A percentile compares a stretch with the other conserved stretches of the same genome.
Conservation (phyloP, 306 rosid species). For the Fagus crenata region DNA sequence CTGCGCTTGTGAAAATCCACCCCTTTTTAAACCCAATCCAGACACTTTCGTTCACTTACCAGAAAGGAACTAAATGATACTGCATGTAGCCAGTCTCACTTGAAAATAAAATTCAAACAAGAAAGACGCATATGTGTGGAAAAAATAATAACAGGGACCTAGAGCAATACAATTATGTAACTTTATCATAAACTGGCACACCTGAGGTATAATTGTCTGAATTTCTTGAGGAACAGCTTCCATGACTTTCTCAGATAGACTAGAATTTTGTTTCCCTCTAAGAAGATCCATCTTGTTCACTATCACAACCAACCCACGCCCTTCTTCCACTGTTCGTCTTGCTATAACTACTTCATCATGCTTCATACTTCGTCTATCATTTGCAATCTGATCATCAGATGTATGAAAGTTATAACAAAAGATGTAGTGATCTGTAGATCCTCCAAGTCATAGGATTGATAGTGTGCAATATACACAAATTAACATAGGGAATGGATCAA, state of each 20-base stretch:
- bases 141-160: neutral
- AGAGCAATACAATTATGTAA: neutral
- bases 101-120: neutral
- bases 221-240: constrained; percentile 85
- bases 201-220: constrained; percentile 89
- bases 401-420: constrained; percentile 10
- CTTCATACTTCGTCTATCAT: constrained; percentile 77
- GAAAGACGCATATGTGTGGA: neutral
- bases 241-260: constrained; percentile 59
- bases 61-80: neutral
- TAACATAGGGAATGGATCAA: neutral
- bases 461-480: neutral
- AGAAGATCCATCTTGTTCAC: constrained; percentile 98
- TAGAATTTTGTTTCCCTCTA: constrained; percentile 51
- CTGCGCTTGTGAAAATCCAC: neutral
- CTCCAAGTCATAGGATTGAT: neutral
- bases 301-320: constrained; percentile 91
- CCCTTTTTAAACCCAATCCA: neutral
- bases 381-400: constrained; percentile 54
- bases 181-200: constrained; percentile 22
- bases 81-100: neutral
- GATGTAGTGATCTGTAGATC: constrained; percentile 1
- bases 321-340: constrained; percentile 94
- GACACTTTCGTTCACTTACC: neutral
- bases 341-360: constrained; percentile 96